Evolutionary conservation across 2,329 filamentous ascomycete genomes (phyloP), one percentile per base, ranked within the genome.

Genomic region (Colletotrichum brevisporum): DNA sequence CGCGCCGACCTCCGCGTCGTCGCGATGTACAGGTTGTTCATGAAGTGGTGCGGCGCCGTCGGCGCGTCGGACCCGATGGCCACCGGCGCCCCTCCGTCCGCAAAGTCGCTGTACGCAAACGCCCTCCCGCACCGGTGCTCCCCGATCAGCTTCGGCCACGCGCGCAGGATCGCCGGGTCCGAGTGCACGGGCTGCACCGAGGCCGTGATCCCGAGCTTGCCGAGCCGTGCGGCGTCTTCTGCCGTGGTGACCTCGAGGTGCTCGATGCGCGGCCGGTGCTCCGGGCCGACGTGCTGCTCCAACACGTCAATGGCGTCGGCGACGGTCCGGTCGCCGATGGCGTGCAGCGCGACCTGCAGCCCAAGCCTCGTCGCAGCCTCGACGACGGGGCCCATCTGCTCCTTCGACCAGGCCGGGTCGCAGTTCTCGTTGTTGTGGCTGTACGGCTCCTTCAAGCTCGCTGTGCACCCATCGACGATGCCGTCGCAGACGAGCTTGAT

Each of bases 21-120:
- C 0, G 87, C 89, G 5, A 88, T 83, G 74, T 90, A 90, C 4
- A 90, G 71, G 70, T 91, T 91, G 6, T 81, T 82, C 47, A 89
- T 78, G 6, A 88, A 83, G 1, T 81, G 75, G 70, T 88, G 84
- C 3, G 87, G 86, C 2, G 89, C 88, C 0, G 89, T 90, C 0
- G 89, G 89, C 0, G 87, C 83, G 71, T 91, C 89, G 1, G 84
- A 86, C 0, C 89, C 89, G 15, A 91, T 81, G 0, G 89, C 88
- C 0, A 91, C 76, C 0, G 79, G 76, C 0, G 89, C 87, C 1
- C 88, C 88, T 0, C 81, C 80, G 47, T 87, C 85, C 3, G 83
- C 82, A 48, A 91, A 90, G 57, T 91, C 89, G 56, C 84, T 83
- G 76, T 92, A 91, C 0, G 90, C 87, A 73, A 91, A 92, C 0